Evolutionary conservation across 306 rosid genomes (phyloP).

Genomic region (Datisca glomerata): DNA sequence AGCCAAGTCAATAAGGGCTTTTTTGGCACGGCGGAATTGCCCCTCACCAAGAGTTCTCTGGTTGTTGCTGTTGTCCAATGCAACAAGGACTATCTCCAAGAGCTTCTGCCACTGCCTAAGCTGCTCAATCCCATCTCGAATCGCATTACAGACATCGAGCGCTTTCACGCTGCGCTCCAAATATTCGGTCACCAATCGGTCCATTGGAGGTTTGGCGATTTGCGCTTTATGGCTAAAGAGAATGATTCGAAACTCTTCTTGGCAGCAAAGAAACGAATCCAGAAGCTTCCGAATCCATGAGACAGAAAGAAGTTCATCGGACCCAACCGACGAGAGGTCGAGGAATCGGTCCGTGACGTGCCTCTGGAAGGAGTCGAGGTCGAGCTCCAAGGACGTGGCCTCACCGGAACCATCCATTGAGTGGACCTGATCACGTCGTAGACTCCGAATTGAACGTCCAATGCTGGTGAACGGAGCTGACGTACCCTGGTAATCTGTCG

Average conservation of each 20-base stretch:
- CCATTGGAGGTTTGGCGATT: slow-evolving; percentile 31
- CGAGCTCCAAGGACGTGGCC: slow-evolving; percentile 16
- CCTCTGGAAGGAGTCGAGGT: slow-evolving; percentile 55
- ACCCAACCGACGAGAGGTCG: slow-evolving; percentile 24
- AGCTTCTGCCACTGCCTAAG: slow-evolving; percentile 70
- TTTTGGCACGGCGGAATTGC: slow-evolving; percentile 77
- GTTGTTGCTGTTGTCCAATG: slow-evolving; percentile 34
- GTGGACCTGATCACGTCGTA: slow-evolving; percentile 33
- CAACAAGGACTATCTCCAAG: slow-evolving; percentile 57
- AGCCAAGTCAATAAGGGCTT: slow-evolving; percentile 62
- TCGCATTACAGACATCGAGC: slow-evolving; percentile 74
- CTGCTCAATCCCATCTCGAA: slow-evolving; percentile 81
- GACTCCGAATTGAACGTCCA: slow-evolving; percentile 48
- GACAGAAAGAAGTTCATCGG: slow-evolving; percentile 46
- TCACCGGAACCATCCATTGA: slow-evolving; percentile 34
- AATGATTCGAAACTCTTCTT: slow-evolving; percentile 49
- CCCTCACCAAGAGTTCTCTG: slow-evolving; percentile 63
- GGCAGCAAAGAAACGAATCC: slow-evolving; percentile 47
- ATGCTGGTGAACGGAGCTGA: slow-evolving; percentile 33
- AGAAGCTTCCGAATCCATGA: slow-evolving; percentile 65
- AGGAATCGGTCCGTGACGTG: slow-evolving; percentile 36
- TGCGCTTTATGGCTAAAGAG: slow-evolving; percentile 21
- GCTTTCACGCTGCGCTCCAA: slow-evolving; percentile 75
- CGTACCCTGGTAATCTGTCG: slow-evolving; percentile 48
- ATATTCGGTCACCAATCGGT: slow-evolving; percentile 59